Base-by-base conservation (phyloP, 225 moss, liverwort and hornwort genomes). In the Straminergon stramineum region DNA sequence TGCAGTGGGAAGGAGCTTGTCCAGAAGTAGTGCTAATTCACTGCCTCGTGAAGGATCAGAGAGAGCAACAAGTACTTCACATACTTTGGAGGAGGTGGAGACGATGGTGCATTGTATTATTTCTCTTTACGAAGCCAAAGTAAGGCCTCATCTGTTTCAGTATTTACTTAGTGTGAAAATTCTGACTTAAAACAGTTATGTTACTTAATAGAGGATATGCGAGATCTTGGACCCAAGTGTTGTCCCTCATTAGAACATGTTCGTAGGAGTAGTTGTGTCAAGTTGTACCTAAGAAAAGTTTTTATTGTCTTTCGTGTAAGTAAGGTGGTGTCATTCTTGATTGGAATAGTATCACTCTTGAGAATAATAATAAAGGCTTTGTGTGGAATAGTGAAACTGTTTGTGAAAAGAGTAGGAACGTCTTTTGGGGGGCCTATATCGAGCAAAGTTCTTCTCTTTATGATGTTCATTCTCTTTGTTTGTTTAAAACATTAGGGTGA, bases 61-160 rank as follows among this genome's bases (percentile, higher is more conserved):
- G 81, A 94, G 91, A 69, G 41, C 91, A 87, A 88, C 94, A 74
- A 94, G 91, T 87, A 92, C 93, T 41, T 94, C 92, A 75, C 99
- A 97, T 91, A 94, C 97, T 26, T 92, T 97, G 87, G 99, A 99
- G 81, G 99, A 99, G 87, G 99, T 99, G 88, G 97, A 95, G 92
- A 96, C 92, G 61, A 99, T 99, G 99, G 96, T 99, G 58, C 97
- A 95, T 84, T 96, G 96, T 53, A 99, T 99, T 58, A 95, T 99
- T 81, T 94, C 97, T 83, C 93, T 97, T 66, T 99, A 97, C 75
- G 99, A 97, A 93, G 94, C 95, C 31, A 99, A 99, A 94, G 97
- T 96, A 93, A 90, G 90, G 34, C 17, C 52, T 67, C 53, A 65
- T 55, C 45, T 79, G 22, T 82, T 91, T 60, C 51, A 37, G 19